Base-by-base conservation (phyloP, 2,329 filamentous ascomycete species). In the Epichloe hybrida region DNA sequence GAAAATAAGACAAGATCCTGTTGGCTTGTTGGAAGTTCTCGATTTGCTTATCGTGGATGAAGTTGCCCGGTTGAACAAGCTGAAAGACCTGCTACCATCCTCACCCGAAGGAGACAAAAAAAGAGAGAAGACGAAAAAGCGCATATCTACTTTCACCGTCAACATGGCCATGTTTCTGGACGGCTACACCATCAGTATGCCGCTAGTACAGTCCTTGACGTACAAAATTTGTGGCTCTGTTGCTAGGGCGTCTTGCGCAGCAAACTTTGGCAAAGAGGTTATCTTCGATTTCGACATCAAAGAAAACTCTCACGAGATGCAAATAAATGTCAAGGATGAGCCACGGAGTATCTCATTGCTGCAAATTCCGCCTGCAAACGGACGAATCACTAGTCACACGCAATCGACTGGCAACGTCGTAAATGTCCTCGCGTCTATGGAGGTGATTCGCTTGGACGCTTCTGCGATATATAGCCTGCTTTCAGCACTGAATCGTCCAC, bases 211-310 rank as follows among this genome's bases (percentile, higher is more conserved):
- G 52, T 86, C 88, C 6, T 72, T 97, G 42, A 84, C 77, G 2
- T 96, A 96, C 65, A 81, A 81, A 17, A 80, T 96, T 20, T 80
- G 82, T 8, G 91, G 91, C 0, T 79, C 82, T 17, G 83, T 90
- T 6, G 86, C 88, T 34, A 80, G 90, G 58, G 80, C 88, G 42
- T 86, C 88, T 2, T 77, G 91, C 41, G 76, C 83, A 7, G 86
- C 88, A 7, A 80, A 81, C 53, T 75, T 81, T 52, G 76, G 77
- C 38, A 81, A 80, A 41, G 81, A 87, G 52, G 70, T 91, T 35
- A 80, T 86, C n/a, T 81, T 97, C 46, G 88, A 97, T 64, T 95
- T 96, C 61, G 91, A 97, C 61, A 71, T 96, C 53, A 91, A 94
- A 58, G 81, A 87, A 54, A 90, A 95, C 59, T 80, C 79, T 15